Evolutionary conservation across 805 yeast species (phyloP), one percentile per base, ranked within the genome.

Genomic region (Hanseniaspora clermontiae): DNA sequence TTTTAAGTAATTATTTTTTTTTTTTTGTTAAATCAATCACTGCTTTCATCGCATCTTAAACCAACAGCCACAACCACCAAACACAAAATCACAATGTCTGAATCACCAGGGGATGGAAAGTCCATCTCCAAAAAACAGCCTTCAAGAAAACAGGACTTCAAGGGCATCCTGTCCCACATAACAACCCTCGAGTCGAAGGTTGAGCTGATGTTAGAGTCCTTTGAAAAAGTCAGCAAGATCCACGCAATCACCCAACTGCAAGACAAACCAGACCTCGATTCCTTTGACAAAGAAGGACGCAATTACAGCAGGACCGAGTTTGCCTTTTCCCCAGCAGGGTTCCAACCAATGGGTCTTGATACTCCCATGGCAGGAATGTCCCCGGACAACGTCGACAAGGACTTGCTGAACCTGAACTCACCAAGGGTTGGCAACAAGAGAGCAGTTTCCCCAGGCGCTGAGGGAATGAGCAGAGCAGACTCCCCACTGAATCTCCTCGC

Each of bases 111-210:
- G 29, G 50, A 52, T 1, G 43, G 27, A 17, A 52, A 45, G 17
- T 14, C 45, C 14, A 34, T 45, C 17, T 15, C 36, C 11, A 54
- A 48, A 6, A 54, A 47, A 20, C 74, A 38, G n/a, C 49, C 31
- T 7, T 17, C 45, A 5, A 51, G 47, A 37, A 57, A 57, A 37
- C 56, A 57, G 40, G 59, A 57, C 14, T 51, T 57, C 31, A 47
- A 49, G 24, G 52, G 27, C 12, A 48, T 57, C 9, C 24, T 57
- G 8, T 15, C 14, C 12, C 49, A 57, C 3, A 51, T 57, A 2
- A 17, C 42, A 2, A 38, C 5, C 10, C 34, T 57, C 7, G 59
- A 57, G 19, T 31, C 43, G 5, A 57, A 50, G 29, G 56, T 57
- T 6, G 51, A 57, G 3, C 17, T 31, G 3, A 36, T 57, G 42